Evolutionary conservation across 345 rosid species (phyloP).

Genomic region (Ceriops tagal): DNA sequence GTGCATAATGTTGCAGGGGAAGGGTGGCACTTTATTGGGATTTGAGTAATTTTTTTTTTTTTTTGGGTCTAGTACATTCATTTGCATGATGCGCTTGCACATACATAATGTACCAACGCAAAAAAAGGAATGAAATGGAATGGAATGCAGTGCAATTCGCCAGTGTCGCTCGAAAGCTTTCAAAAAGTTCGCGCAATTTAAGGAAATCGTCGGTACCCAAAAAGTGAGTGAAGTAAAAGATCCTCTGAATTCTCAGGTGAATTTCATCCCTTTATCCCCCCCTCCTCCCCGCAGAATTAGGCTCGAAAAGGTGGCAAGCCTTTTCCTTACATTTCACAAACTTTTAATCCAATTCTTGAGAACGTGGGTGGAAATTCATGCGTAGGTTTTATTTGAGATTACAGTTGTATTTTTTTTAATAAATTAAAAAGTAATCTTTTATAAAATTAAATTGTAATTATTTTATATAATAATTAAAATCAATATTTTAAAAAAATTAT

Average conservation of each 20-base stretch:
- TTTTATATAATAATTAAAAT: no score
- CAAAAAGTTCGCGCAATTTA: slow-evolving; percentile 30
- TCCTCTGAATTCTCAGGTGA: slow-evolving; percentile 17
- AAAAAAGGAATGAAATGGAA: not conserved
- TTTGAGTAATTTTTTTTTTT: not conserved
- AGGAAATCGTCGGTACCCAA: slow-evolving; percentile 22
- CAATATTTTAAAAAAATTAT: no score
- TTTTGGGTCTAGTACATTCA: not conserved
- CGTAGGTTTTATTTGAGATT: no score
- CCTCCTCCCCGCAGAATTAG: slow-evolving; percentile 1
- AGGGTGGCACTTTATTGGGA: slow-evolving; percentile 11
- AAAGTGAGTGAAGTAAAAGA: slow-evolving; percentile 17
- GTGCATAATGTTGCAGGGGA: not conserved
- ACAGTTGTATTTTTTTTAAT: no score
- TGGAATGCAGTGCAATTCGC: slow-evolving; percentile 7
- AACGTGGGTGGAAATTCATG: not conserved
- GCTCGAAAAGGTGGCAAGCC: slow-evolving; percentile 4
- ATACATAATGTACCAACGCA: not conserved
- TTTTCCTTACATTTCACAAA: slow-evolving; percentile 2
- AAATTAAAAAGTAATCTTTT: no score
- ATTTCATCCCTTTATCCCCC: slow-evolving; percentile 5
- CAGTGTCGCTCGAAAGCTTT: slow-evolving; percentile 18
- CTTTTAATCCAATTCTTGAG: slow-evolving; percentile 10
- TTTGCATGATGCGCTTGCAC: not conserved
- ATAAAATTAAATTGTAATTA: no score